Percentiles rank a stretch among this genome's conserved stretches.
Conservation (phyloP, 257 asterid species). For the Phtheirospermum japonicum region DNA sequence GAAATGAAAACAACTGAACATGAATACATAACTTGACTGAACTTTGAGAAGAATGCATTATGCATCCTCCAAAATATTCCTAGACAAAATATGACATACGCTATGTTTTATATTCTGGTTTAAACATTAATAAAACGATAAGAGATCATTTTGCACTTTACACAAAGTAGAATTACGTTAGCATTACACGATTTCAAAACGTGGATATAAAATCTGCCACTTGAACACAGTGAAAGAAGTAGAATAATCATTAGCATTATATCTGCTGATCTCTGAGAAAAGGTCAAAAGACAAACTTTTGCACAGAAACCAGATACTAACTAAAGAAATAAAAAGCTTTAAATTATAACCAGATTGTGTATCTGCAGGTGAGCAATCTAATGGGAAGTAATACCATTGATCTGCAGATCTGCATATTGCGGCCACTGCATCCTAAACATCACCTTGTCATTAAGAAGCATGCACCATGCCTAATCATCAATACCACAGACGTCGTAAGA, state of each 20-base stretch:
- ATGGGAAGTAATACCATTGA: slow-evolving; percentile 67
- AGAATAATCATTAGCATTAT: not conserved
- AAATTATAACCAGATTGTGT: slow-evolving; percentile 9
- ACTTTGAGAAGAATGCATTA: slow-evolving; percentile 1
- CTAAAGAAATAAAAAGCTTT: slow-evolving; percentile 4
- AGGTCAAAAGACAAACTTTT: slow-evolving; percentile 13
- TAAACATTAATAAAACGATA: slow-evolving; percentile 10
- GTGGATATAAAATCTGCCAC: not conserved
- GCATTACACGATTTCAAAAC: not conserved
- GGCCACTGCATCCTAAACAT: slow-evolving; percentile 98
- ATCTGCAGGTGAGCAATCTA: slow-evolving; percentile 18
- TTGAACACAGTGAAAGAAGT: slow-evolving; percentile 5
- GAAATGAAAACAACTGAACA: not conserved
- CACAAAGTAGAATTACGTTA: slow-evolving; percentile 7
- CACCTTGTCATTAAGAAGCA: slow-evolving; percentile 95
- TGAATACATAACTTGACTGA: slow-evolving; percentile 2
- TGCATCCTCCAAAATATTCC: slow-evolving; percentile 12
- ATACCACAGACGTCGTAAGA: slow-evolving; percentile 23
- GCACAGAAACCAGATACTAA: slow-evolving; percentile 5
- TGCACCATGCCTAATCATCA: slow-evolving; percentile 82
- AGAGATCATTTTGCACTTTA: not conserved
- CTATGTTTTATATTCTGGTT: not conserved
- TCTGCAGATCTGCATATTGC: slow-evolving; percentile 83
- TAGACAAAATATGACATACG: slow-evolving; percentile 2
- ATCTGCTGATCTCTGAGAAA: slow-evolving; percentile 17